Evolutionary conservation across 225 moss, liverwort and hornwort genomes (phyloP), one percentile per base, ranked within the genome.

Genomic region (Ulota crispa): DNA sequence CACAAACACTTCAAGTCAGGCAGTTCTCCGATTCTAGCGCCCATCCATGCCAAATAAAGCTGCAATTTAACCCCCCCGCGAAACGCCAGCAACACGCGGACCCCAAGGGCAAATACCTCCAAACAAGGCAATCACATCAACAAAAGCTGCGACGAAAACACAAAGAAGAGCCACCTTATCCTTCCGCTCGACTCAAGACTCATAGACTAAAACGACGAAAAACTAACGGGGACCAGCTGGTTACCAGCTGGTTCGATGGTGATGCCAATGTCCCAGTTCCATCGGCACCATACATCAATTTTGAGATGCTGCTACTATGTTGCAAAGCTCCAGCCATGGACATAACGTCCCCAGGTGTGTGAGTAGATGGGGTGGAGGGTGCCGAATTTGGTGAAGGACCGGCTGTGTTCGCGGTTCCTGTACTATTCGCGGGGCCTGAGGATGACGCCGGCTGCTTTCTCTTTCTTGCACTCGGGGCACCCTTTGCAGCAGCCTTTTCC

Each of bases 301-400:
- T 99, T 83, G 99, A 96, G 68, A 96, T 96, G 89, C 99, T 99
- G 91, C 92, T 91, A 88, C 93, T 99, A 90, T 93, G 96, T 89
- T 96, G 96, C 78, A 99, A 90, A 85, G 93, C 93, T 88, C 92
- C 92, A 85, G 89, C 91, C 82, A 99, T 94, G 45, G 99, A 96
- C 93, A 99, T 92, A 41, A 99, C 99, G 88, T 99, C 99, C 80
- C 99, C 99, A 80, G 99, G 93, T 37, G 99, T 99, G 85, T 99
- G 99, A 80, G 99, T 99, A 88, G 96, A 99, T 80, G 99, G 99
- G 81, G 99, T 99, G 59, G 99, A 99, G 82, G 99, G 99, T 50
- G 96, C 99, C 75, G 99, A 99, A 88, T 94, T 99, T 64, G 99
- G 98, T 73, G 98, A 99, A 41, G 98, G 99, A 73, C 99, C 99